Conservation (phyloP, 352 stramenopile species). For the Phytophthora sp. region DNA sequence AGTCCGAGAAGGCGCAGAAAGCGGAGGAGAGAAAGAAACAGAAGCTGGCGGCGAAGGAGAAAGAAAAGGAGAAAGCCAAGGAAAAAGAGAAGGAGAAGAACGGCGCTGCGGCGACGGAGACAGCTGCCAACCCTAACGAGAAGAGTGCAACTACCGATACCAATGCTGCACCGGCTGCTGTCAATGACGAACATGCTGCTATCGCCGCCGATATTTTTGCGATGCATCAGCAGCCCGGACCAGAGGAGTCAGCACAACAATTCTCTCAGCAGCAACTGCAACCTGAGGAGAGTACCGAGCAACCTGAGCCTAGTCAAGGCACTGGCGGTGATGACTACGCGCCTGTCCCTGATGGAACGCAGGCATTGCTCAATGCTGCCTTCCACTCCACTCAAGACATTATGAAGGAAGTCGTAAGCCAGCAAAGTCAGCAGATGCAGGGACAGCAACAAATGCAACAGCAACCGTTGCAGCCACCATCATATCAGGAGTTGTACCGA, state of each 20-base stretch:
- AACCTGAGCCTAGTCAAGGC: constrained; percentile 16
- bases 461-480: constrained; percentile 38
- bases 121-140: constrained; percentile 7
- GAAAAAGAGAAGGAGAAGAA: constrained; percentile 43
- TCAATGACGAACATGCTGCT: constrained; percentile 42
- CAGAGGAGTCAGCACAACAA: constrained; percentile 23
- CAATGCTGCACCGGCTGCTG: constrained; percentile 1
- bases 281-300: constrained; percentile 8
- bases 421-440: constrained; percentile 48
- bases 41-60: constrained; percentile 49
- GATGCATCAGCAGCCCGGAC: constrained; percentile 41
- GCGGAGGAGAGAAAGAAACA: constrained; percentile 85
- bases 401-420: constrained; percentile 71
- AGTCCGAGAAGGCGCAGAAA: constrained; percentile 85
- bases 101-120: constrained; percentile 4
- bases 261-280: constrained; percentile 31
- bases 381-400: constrained; percentile 80
- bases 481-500: constrained; percentile 44
- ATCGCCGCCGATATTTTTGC: constrained; percentile 44
- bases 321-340: constrained; percentile 38
- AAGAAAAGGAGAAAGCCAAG: constrained; percentile 44
- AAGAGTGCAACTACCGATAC: constrained; percentile 20
- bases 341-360: constrained; percentile 62
- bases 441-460: constrained; percentile 43
- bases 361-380: constrained; percentile 67